Evolutionary conservation across 306 rosid species (phyloP).

Genomic region (Ormosia emarginata): DNA sequence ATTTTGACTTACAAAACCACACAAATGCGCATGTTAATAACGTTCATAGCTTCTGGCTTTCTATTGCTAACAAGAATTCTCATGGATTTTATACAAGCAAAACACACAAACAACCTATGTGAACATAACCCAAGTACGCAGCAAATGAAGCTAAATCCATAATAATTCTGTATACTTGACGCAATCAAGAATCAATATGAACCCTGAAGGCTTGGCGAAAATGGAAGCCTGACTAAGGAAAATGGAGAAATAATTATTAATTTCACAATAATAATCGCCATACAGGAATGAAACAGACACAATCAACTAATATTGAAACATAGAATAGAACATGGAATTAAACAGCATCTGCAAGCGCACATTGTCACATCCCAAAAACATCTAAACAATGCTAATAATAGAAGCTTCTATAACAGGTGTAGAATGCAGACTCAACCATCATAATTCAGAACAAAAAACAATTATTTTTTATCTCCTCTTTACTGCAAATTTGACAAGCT

Average conservation of each 20-base stretch:
- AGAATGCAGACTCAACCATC: neutral
- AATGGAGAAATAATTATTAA: neutral
- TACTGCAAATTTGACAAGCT: neutral
- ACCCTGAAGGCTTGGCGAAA: neutral
- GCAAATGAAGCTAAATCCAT: neutral
- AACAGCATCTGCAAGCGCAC: neutral
- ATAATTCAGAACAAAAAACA: neutral
- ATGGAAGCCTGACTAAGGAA: neutral
- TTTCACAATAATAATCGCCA: neutral
- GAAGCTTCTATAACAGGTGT: neutral
- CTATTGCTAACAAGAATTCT: conserved; percentile 5
- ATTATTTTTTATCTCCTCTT: neutral
- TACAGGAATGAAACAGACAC: neutral
- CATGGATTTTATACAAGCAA: neutral
- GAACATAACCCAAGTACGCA: neutral
- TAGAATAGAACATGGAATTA: neutral
- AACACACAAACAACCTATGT: neutral
- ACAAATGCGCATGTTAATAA: neutral
- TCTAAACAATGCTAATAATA: neutral
- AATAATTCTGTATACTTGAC: neutral
- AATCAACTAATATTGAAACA: neutral
- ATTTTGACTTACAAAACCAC: conserved; percentile 5
- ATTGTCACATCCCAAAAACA: neutral
- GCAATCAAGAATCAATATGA: neutral
- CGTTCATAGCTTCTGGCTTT: neutral